These are phyloP conservation scores for Hypoxylon lienhwacheense DNA, from an alignment of 495 filamentous ascomycete genomes.

Conservation along the genomic window DNA sequence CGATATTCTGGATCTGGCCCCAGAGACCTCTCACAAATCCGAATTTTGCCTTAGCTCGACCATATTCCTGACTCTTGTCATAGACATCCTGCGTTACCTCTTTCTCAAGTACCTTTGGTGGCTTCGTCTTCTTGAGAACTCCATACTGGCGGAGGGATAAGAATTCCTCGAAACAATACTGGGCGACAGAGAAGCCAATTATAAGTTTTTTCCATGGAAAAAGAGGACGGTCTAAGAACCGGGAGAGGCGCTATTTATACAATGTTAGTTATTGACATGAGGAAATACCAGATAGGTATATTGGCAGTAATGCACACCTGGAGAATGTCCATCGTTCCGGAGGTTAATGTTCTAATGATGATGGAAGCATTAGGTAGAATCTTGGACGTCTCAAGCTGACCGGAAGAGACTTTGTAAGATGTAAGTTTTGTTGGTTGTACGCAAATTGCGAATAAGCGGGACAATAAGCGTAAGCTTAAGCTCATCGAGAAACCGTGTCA, in stretches of 20 bases:
- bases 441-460: background rate
- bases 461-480: constrained; percentile 5
- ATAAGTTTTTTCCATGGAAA: constrained; percentile 98
- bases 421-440: too few species aligned
- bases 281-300: too few species aligned
- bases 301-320: constrained; percentile 45
- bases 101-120: constrained; percentile 79
- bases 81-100: constrained; percentile 89
- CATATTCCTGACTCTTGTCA: constrained; percentile 96
- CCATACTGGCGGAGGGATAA: constrained; percentile 85
- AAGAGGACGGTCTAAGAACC: constrained; percentile 82
- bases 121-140: constrained; percentile 73
- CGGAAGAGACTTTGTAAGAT: constrained; percentile 11
- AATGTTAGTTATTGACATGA: background rate
- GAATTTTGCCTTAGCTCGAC: constrained; percentile 91
- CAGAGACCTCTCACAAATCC: constrained; percentile 76
- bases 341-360: constrained; percentile 10
- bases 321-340: constrained; percentile 42
- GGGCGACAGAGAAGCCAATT: constrained; percentile 85
- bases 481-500: constrained; percentile 33
- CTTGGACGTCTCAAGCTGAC: constrained; percentile 16
- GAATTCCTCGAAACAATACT: constrained; percentile 84
- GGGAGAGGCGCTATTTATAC: constrained; percentile 71
- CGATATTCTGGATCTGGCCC: constrained; percentile 80
- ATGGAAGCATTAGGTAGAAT: constrained; percentile 19